Evolutionary conservation across 805 yeast species (phyloP), one percentile per base, ranked within the genome.

Genomic region (Tetrapisispora phaffii): DNA sequence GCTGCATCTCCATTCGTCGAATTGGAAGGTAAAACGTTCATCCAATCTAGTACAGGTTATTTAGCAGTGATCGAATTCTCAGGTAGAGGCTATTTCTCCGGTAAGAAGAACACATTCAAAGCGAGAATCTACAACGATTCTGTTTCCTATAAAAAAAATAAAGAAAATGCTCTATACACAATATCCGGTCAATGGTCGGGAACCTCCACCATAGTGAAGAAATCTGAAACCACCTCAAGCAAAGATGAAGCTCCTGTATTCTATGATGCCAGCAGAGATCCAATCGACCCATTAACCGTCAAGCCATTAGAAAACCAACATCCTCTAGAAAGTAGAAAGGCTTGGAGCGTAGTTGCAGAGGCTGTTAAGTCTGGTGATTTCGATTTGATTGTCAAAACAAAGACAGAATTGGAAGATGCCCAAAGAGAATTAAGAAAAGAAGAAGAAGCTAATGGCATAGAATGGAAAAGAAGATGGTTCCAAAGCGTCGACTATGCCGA

Each of bases 111-210:
- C 68, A 68, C 87, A n/a, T 87, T 82, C 71, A 90, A 89, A 67
- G 95, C 95, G 24, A 76, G 93, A 59, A 73, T 90, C 50, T 83
- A 62, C 63, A 74, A 75, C 53, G 77, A 76, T 57, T 57, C 65
- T 43, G 65, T 68, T 28, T 67, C 74, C 15, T 39, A 39, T 26
- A 69, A 75, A 13, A 61, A 69, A 46, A 77, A 75, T 51, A 69
- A 70, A 48, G 78, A 75, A 32, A 79, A 80, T 47, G 86, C 94
- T 1, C 66, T 88, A 49, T 85, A 77, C 67, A 85, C 96, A 23
- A 80, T 93, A 49, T 57, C 72, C 41, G 98, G 98, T 43, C 97
- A 88, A 70, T 93, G 97, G 98, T 81, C 93, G 13, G 93, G 83
- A 28, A 69, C 70, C 53, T 82, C 90, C n/a, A 73, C 70, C 56